Evolutionary conservation across 176 grass and related monocot genomes (phyloP).

Genomic region (Juncus inflexus): DNA sequence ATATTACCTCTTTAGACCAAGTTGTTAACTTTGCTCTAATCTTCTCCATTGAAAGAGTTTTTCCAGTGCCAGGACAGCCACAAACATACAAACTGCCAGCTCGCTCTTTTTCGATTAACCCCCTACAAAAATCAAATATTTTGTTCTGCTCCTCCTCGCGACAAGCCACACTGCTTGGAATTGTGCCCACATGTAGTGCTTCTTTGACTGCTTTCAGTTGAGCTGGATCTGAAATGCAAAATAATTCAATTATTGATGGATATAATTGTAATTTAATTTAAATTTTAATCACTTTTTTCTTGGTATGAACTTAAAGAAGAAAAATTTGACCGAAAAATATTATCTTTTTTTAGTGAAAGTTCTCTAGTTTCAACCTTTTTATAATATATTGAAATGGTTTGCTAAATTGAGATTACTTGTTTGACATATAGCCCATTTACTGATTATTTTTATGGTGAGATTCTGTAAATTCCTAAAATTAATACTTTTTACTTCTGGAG

Average conservation of each 20-base stretch:
- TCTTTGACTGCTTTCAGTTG: constrained; percentile 81
- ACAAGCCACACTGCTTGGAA: constrained; percentile 57
- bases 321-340: background rate
- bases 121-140: constrained; percentile 69
- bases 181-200: constrained; percentile 64
- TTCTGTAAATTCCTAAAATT: too few species aligned
- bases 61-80: constrained; percentile 84
- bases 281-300: background rate
- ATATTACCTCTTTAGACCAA: constrained; percentile 64
- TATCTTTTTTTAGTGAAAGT: background rate
- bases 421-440: too few species aligned
- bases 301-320: background rate
- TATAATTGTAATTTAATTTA: constrained; percentile 5
- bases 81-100: constrained; percentile 76
- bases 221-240: constrained; percentile 48
- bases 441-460: background rate
- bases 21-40: constrained; percentile 42
- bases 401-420: background rate
- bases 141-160: constrained; percentile 63
- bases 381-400: background rate
- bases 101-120: constrained; percentile 44
- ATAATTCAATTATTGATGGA: background rate
- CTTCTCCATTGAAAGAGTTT: constrained; percentile 73
- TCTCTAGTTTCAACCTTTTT: background rate
- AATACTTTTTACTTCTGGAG: background rate